Evolutionary conservation across 768 basidiomycete genomes (phyloP).

Genomic region (Russula emetica): DNA sequence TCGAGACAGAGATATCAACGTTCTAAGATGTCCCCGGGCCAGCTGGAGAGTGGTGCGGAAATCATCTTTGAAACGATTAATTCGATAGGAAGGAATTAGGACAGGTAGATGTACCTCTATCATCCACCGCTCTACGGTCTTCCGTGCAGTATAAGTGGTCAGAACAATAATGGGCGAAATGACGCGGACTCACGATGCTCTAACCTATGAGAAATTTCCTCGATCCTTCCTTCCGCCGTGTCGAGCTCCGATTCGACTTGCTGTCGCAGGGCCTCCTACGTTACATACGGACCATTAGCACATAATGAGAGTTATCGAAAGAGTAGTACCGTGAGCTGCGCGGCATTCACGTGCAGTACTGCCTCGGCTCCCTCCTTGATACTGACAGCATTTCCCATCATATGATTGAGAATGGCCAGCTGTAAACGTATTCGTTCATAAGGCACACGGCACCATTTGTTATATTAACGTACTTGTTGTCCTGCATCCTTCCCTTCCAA

Average conservation of each 20-base stretch:
- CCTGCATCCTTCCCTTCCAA: conserved; percentile 26
- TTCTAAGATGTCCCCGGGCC: conserved; percentile 54
- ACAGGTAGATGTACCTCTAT: conserved; percentile 19
- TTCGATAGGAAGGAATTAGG: not conserved
- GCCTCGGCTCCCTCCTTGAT: conserved; percentile 29
- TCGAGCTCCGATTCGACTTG: conserved; percentile 27
- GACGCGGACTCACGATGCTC: conserved; percentile 20
- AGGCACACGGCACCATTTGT: not conserved
- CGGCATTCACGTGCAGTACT: conserved; percentile 14
- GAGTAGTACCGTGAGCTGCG: conserved; percentile 20
- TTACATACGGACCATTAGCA: not conserved
- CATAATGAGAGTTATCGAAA: not conserved
- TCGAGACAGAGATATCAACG: conserved; percentile 47
- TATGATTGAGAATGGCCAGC: conserved; percentile 22
- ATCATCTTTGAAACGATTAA: conserved; percentile 47
- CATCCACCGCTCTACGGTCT: conserved; percentile 26
- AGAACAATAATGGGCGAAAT: not conserved
- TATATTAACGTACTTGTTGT: conserved; percentile 19
- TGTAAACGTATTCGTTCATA: not conserved
- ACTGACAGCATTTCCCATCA: conserved; percentile 27
- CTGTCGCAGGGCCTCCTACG: conserved; percentile 21
- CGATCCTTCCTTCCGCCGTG: conserved; percentile 24
- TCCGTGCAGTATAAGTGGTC: not conserved
- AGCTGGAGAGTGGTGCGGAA: conserved; percentile 68
- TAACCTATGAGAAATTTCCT: conserved; percentile 23